These are phyloP conservation scores for Barbatosphaeria neglecta DNA, from an alignment of 495 filamentous ascomycete genomes.

Conservation along the genomic window DNA sequence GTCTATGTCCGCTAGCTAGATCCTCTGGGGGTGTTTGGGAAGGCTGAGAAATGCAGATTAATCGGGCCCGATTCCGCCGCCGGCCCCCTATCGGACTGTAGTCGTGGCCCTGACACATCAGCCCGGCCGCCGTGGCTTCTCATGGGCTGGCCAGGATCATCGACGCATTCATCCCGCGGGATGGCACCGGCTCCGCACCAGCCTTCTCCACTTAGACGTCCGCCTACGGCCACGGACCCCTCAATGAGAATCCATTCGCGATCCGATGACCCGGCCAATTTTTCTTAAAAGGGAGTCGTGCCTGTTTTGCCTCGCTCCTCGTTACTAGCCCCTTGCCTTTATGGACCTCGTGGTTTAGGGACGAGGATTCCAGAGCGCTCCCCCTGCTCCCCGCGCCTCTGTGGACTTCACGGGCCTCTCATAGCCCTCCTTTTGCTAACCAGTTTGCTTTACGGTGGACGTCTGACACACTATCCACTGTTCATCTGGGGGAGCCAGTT, in stretches of 20 bases:
- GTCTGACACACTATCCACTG: too few species aligned
- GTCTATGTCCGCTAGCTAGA: neutral
- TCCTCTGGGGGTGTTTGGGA: neutral
- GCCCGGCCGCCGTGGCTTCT: neutral
- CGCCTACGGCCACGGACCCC: neutral
- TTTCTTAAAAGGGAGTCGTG: neutral
- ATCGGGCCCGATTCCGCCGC: neutral
- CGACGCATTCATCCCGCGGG: constrained; percentile 1
- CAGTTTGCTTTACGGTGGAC: too few species aligned
- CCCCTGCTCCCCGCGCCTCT: too few species aligned
- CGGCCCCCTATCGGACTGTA: neutral
- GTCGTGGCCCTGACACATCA: neutral
- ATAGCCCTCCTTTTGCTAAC: too few species aligned
- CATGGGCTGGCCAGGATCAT: neutral
- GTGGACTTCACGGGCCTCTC: too few species aligned
- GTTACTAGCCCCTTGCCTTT: too few species aligned
- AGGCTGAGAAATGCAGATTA: neutral
- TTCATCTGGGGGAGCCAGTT: too few species aligned
- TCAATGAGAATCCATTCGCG: neutral
- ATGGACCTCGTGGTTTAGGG: too few species aligned
- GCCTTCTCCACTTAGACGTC: neutral
- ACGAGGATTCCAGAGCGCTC: too few species aligned
- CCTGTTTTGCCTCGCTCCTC: neutral
- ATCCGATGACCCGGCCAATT: constrained; percentile 1
- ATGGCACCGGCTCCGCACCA: constrained; percentile 1